Evolutionary conservation across 1,284 basidiomycete species (phyloP), one percentile per base, ranked within the genome.

Genomic region (Pascua sp.): DNA sequence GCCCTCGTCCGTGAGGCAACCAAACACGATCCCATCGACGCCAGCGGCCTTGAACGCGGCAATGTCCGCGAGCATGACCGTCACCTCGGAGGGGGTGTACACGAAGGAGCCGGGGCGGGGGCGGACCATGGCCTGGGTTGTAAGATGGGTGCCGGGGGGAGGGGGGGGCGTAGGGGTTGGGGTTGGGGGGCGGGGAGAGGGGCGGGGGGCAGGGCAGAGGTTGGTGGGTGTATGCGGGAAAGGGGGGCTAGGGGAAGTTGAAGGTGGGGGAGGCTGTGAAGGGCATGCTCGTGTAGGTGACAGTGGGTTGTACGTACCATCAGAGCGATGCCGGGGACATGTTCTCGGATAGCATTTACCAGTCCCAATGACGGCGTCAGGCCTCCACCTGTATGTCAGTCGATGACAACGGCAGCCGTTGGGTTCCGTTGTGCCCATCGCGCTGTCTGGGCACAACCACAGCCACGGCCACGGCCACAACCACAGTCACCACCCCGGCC

Each of bases 291-390:
- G 18, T 48, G 8, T 4, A 13, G 15, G 41, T 15, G n/a, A 18
- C 17, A 52, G 11, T n/a, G 17, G 13, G 42, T 24, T 18, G 42
- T 11, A 59, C 65, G 4, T 42, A 86, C 89, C 88, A 91, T 89
- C 57, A 89, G 80, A 1, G 84, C 83, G 12, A 82, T 68, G 46
- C 78, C 74, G 7, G 81, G 79, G 11, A 82, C 75, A 4, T 71
- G 77, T 43, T 75, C 77, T 59, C 81, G 80, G 44, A 90, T 81
- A 4, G 79, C 72, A 59, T 75, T 84, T 41, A 89, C 77, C 40
- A 90, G 79, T 2, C 89, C 89, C 11, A 87, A 59, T 61, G 83
- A 87, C 11, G 89, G 89, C 1, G 89, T 91, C 8, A 84, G 87
- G 11, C 89, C 89, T 18, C 89, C 89, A 18, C 87, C 89, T 41